Conservation (phyloP, 1,139 yeast genomes). For the Hansenula lynferdii region DNA sequence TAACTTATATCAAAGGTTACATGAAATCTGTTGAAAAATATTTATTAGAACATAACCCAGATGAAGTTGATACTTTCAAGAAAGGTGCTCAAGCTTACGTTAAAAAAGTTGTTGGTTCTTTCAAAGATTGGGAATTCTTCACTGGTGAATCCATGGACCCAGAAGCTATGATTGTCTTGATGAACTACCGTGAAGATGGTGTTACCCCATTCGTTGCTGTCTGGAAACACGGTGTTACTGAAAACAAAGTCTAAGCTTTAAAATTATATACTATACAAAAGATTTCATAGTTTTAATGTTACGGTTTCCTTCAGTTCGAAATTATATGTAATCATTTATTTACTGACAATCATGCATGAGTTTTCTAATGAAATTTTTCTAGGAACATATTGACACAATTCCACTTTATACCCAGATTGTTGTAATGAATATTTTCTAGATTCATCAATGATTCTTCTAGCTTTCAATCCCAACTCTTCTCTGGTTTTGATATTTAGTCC, state of each 20-base stretch:
- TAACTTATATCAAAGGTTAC: conserved; percentile 96
- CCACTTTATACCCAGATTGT: conserved; percentile 34
- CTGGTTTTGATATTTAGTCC: conserved; percentile 43
- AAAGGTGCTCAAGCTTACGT: conserved; percentile 95
- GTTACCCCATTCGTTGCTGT: conserved; percentile 93
- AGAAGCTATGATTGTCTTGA: conserved; percentile 95
- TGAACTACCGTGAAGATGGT: conserved; percentile 99
- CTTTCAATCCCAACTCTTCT: conserved; percentile 54
- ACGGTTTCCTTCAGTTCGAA: not conserved
- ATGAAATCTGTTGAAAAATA: conserved; percentile 92
- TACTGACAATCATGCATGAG: conserved; percentile 44
- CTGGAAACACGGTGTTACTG: conserved; percentile 98
- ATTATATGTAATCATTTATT: not conserved
- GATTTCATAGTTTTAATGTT: not conserved
- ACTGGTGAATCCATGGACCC: conserved; percentile 99
- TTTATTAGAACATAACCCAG: conserved; percentile 87
- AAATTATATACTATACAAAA: not conserved
- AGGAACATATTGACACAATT: conserved; percentile 56
- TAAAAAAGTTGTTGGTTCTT: conserved; percentile 90
- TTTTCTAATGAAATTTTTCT: conserved; percentile 64
- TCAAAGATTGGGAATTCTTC: conserved; percentile 99
- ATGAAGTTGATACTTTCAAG: conserved; percentile 79
- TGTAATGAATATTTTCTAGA: conserved; percentile 47
- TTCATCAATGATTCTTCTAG: conserved; percentile 67
- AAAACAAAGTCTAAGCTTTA: conserved; percentile 70